Percentiles rank a stretch among this genome's conserved stretches.
Conservation (phyloP, 1,284 basidiomycete species). For the Pseudozyma thailandica region DNA sequence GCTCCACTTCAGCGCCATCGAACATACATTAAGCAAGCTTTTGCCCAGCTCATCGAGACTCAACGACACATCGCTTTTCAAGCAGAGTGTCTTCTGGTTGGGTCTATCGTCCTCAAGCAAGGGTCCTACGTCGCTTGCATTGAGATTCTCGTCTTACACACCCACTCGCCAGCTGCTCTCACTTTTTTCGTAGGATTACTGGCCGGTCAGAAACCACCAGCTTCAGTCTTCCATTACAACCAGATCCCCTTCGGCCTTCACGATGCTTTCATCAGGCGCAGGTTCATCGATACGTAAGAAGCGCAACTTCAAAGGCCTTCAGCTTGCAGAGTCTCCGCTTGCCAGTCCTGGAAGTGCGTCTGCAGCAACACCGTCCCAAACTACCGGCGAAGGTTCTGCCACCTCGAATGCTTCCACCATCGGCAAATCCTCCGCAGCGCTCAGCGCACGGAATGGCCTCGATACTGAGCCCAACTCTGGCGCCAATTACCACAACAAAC, state of each 20-base stretch:
- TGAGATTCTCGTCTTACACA: too few relatives aligned
- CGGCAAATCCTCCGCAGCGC: slow-evolving; percentile 26
- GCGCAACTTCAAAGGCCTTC: slow-evolving; percentile 67
- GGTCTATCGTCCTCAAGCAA: too few relatives aligned
- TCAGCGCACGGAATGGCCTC: slow-evolving; percentile 16
- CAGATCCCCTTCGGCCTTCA: background rate
- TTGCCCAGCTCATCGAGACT: too few relatives aligned
- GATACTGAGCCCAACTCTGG: slow-evolving; percentile 47
- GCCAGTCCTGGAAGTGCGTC: slow-evolving; percentile 22
- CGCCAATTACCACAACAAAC: slow-evolving; percentile 56
- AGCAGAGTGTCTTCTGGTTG: too few relatives aligned
- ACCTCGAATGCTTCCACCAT: slow-evolving; percentile 30
- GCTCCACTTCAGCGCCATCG: too few relatives aligned
- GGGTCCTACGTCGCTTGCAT: too few relatives aligned
- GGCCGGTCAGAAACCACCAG: background rate
- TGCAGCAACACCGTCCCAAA: slow-evolving; percentile 25
- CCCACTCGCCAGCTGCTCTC: too few relatives aligned
- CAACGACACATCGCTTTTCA: too few relatives aligned
- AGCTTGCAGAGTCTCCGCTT: slow-evolving; percentile 56
- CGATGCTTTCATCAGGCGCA: slow-evolving; percentile 33
- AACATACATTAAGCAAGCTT: too few relatives aligned
- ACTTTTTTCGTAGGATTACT: too few relatives aligned
- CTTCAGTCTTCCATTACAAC: background rate
- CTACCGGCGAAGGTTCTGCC: slow-evolving; percentile 22
- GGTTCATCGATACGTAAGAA: slow-evolving; percentile 61